Base-by-base conservation (phyloP, 768 basidiomycete species). In the Calocera viscosa region DNA sequence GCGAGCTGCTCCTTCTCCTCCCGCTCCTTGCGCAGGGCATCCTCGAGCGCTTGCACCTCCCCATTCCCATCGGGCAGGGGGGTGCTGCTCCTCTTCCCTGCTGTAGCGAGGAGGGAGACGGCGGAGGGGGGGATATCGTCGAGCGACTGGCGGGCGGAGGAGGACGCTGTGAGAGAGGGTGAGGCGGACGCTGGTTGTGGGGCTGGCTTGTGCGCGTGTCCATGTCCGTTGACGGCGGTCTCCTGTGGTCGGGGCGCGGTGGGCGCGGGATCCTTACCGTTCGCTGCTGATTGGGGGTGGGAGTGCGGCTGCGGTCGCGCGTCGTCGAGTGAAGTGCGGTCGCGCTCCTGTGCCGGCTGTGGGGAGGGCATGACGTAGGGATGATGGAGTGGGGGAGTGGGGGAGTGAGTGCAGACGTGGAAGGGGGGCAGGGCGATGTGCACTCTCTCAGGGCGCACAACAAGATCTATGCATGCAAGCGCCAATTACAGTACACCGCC, bases 1-100 rank as follows among this genome's bases (percentile, higher is more conserved):
- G 87, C 89, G 33, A 94, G 80, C n/a, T 82, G 78, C 64, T 97
- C 93, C 78, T 91, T 94, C 80, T 98, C 95, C 71, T 88, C 86
- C 67, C 82, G 80, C 26, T 89, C 86, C 64, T 82, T 80, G 53
- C 84, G 83, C 34, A 98, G 83, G 74, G 94, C 91, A 64, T 81
- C 79, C 75, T 90, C 85, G 3, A 96, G 80, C 68, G 81, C 80
- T 64, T 81, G 76, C 34, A 60, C 53, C 53, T 5, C 53, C 2
- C 14, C 26, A 28, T 38, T 14, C 35, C 26, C 53, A 16, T 32
- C 53, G 24, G 30, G 24, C 53, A 5, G 53, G 8, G 53, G 53
- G 22, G 53, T 60, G 14, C 19, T 32, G 16, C 26, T 12, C 14
- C 30, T 7, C 30, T 30, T 5, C 10, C 14, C 53, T 2, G 53